These are phyloP conservation scores for Nyssa sinensis DNA, from an alignment of 148 eudicot genomes.

Conservation along the genomic window DNA sequence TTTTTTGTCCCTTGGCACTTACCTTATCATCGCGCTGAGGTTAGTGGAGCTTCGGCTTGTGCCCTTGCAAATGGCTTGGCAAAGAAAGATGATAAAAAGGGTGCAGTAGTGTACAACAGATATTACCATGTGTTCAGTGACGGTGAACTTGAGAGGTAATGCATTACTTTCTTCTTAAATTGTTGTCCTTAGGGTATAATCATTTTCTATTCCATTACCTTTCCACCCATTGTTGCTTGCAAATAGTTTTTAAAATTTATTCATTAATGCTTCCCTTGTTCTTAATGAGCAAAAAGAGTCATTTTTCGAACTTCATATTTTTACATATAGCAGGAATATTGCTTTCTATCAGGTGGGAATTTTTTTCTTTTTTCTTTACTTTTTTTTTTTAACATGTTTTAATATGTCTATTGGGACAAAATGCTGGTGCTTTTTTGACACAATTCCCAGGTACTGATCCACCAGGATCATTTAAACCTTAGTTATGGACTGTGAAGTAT, in stretches of 20 bases:
- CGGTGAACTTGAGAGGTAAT: slow-evolving; percentile 96
- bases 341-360: too few relatives aligned
- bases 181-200: not conserved
- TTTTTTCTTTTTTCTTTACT: too few relatives aligned
- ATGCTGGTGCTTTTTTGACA: too few relatives aligned
- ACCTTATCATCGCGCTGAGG: slow-evolving; percentile 96
- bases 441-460: not conserved
- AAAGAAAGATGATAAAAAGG: slow-evolving; percentile 90
- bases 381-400: too few relatives aligned
- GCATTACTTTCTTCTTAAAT: not conserved
- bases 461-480: not conserved
- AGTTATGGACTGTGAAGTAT: not conserved
- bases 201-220: not conserved
- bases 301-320: too few relatives aligned
- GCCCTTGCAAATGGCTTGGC: slow-evolving; percentile 87
- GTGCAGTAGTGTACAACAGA: slow-evolving; percentile 89
- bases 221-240: not conserved
- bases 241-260: not conserved
- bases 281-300: too few relatives aligned
- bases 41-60: slow-evolving; percentile 77
- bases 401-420: too few relatives aligned
- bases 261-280: not conserved
- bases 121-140: slow-evolving; percentile 95
- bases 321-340: too few relatives aligned
- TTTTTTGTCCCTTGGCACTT: slow-evolving; percentile 98